A percentile compares a stretch with the other conserved stretches of the same genome.
phyloP scores from a whole-genome alignment of 1,139 yeast species.

The Candida freyschussii region DNA sequence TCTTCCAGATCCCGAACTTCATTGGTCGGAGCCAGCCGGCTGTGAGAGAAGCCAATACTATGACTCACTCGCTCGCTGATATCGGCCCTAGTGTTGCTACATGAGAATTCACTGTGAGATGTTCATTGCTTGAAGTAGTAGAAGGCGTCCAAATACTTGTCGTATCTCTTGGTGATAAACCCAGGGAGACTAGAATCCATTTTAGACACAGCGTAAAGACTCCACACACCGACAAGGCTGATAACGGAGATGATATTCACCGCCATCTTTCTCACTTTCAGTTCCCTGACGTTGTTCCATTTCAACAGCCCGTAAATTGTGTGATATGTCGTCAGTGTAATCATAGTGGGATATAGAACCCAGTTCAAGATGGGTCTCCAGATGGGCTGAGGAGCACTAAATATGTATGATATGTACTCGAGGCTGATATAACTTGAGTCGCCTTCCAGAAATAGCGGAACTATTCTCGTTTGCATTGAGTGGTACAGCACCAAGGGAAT shows the following conservation, averaged over 20 bases:
- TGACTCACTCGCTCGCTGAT: too few species aligned
- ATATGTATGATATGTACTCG: slow-evolving; percentile 46
- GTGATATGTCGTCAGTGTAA: slow-evolving; percentile 35
- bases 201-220: slow-evolving; percentile 13
- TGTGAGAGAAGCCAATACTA: too few species aligned
- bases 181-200: slow-evolving; percentile 9
- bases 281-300: slow-evolving; percentile 27
- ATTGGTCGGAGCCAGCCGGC: too few species aligned
- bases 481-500: slow-evolving; percentile 46
- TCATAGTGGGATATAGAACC: slow-evolving; percentile 27
- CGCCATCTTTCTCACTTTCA: slow-evolving; percentile 19
- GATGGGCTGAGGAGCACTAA: slow-evolving; percentile 25
- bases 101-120: too few species aligned
- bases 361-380: slow-evolving; percentile 23
- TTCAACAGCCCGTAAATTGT: slow-evolving; percentile 36
- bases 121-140: slow-evolving; percentile 12
- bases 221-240: slow-evolving; percentile 17
- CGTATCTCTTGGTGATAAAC: slow-evolving; percentile 19
- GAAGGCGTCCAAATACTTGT: slow-evolving; percentile 15
- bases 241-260: slow-evolving; percentile 19
- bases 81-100: too few species aligned
- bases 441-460: slow-evolving; percentile 54
- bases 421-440: slow-evolving; percentile 57
- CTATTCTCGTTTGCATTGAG: slow-evolving; percentile 40
- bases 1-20: too few species aligned